Conservation (phyloP, 352 stramenopile genomes). For the Globisporangium solare region DNA sequence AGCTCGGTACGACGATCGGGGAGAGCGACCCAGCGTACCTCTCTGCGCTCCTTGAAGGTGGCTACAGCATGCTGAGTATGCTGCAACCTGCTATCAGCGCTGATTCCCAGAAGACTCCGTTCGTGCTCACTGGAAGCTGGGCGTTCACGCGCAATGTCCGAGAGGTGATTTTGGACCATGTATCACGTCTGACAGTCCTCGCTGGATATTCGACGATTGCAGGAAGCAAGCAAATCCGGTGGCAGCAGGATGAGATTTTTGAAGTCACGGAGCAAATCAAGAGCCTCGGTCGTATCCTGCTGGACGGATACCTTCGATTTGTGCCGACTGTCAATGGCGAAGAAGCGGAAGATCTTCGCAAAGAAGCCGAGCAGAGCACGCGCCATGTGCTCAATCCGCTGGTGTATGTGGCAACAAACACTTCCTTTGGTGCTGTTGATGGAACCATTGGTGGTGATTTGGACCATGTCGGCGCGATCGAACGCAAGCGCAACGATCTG, state of each 20-base stretch:
- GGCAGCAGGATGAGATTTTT: constrained; percentile 55
- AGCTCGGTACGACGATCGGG: constrained; percentile 44
- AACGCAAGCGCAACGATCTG: constrained; percentile 45
- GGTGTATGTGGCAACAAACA: constrained; percentile 60
- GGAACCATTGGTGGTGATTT: constrained; percentile 12
- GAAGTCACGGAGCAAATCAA: constrained; percentile 60
- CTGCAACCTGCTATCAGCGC: constrained; percentile 22
- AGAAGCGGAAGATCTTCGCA: constrained; percentile 51
- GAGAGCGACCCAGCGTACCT: constrained; percentile 61
- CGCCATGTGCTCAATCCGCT: constrained; percentile 60
- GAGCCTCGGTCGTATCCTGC: constrained; percentile 41
- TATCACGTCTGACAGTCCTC: constrained; percentile 47
- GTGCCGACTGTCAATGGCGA: constrained; percentile 31
- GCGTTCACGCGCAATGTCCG: constrained; percentile 55
- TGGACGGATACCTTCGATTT: constrained; percentile 55
- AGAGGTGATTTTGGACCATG: constrained; percentile 59
- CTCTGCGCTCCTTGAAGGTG: constrained; percentile 55
- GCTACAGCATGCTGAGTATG: constrained; percentile 69
- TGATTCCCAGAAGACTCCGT: constrained; percentile 18
- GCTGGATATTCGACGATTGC: constrained; percentile 37
- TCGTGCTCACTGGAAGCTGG: constrained; percentile 41
- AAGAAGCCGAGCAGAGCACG: constrained; percentile 59
- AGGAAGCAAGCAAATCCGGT: constrained; percentile 33
- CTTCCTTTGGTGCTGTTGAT: background rate
- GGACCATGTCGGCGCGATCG: constrained; percentile 18